A percentile compares a stretch with the other conserved stretches of the same genome.
Evolutionary conservation across 495 filamentous ascomycete genomes (phyloP).

Genomic region (Pseudevernia furfuracea): DNA sequence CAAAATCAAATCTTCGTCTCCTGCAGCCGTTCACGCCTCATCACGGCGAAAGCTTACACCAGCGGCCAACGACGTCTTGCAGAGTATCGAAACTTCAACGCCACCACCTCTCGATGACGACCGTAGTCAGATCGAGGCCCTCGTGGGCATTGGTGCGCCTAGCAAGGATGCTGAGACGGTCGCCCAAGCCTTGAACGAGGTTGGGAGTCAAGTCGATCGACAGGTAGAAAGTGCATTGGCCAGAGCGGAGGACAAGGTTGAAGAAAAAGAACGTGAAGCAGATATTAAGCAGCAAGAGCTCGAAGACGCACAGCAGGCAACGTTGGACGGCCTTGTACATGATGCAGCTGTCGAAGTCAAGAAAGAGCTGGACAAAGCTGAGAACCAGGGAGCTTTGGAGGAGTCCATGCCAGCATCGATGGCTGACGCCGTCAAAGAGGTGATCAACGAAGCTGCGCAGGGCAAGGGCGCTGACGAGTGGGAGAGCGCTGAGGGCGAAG

Average conservation of each 20-base stretch:
- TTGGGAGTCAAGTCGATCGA: conserved; percentile 59
- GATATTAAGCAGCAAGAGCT: conserved; percentile 40
- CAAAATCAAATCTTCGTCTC: conserved; percentile 28
- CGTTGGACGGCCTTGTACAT: conserved; percentile 37
- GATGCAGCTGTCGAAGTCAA: conserved; percentile 44
- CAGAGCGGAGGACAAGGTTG: conserved; percentile 39
- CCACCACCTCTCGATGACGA: conserved; percentile 29
- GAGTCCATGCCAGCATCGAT: conserved; percentile 42
- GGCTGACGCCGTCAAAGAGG: conserved; percentile 50
- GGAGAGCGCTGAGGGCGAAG: conserved; percentile 71
- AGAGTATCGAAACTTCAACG: conserved; percentile 33
- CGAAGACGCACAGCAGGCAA: conserved; percentile 36
- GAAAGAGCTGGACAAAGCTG: conserved; percentile 50
- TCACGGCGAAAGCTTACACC: conserved; percentile 29
- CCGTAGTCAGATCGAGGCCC: conserved; percentile 30
- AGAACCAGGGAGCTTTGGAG: conserved; percentile 44
- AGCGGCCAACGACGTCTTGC: conserved; percentile 21
- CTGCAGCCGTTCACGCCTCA: conserved; percentile 18
- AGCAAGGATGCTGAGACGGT: conserved; percentile 56
- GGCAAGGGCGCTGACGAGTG: conserved; percentile 55
- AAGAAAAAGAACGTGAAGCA: conserved; percentile 29
- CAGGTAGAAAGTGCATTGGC: conserved; percentile 60
- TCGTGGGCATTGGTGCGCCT: conserved; percentile 30
- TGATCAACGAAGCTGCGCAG: conserved; percentile 50
- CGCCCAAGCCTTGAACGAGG: conserved; percentile 58